Evolutionary conservation across 2,329 filamentous ascomycete species (phyloP).

Genomic region (Stachybotrys elegans): DNA sequence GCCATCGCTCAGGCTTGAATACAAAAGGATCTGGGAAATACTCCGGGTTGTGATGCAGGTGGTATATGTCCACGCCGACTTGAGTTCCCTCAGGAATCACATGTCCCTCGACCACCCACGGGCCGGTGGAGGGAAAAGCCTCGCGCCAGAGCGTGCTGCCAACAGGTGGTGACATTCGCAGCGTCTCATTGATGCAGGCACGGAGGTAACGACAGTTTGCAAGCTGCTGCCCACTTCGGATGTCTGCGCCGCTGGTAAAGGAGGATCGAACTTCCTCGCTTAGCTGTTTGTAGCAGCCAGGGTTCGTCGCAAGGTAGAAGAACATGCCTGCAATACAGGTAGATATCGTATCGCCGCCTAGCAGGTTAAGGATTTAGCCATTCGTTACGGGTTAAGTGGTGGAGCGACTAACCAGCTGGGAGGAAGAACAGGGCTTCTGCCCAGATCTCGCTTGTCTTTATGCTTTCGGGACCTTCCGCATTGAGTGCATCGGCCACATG

Average conservation of each 20-base stretch:
- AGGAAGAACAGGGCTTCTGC: background rate
- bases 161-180: background rate
- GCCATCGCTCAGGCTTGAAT: conserved; percentile 5
- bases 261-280: background rate
- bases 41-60: conserved; percentile 3
- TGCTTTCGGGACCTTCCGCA: too few species aligned
- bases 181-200: background rate
- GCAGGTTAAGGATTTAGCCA: too few species aligned
- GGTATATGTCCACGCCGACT: conserved; percentile 1
- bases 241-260: background rate
- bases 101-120: background rate
- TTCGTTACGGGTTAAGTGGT: too few species aligned
- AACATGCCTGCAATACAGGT: background rate
- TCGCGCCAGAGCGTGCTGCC: background rate
- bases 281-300: background rate
- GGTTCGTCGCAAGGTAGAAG: background rate
- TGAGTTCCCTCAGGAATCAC: background rate
- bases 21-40: conserved; percentile 2
- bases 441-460: background rate
- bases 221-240: background rate
- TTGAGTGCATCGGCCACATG: background rate
- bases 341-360: background rate
- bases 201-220: background rate
- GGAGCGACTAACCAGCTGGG: too few species aligned
- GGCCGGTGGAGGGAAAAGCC: background rate